These are phyloP conservation scores for Forsythia suspensa DNA, from an alignment of 257 asterid genomes.

Conservation along the genomic window DNA sequence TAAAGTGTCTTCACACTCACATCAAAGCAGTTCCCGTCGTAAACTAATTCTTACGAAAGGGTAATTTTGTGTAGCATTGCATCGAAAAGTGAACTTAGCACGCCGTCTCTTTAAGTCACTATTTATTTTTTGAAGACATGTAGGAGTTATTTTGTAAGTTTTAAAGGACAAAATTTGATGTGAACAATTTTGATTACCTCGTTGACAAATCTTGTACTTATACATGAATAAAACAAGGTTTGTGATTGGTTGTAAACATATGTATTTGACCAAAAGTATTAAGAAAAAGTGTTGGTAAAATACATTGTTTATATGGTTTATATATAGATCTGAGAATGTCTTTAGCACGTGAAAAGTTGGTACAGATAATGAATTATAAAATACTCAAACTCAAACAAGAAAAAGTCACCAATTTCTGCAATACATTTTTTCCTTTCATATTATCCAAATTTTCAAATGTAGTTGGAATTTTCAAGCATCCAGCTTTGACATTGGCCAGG, in stretches of 20 bases:
- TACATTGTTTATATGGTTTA: neutral
- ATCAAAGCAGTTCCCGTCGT: no score
- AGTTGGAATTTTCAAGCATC: neutral
- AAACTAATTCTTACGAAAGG: no score
- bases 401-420: neutral
- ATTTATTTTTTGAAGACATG: no score
- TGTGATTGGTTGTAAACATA: neutral
- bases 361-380: neutral
- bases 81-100: no score
- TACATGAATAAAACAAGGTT: neutral
- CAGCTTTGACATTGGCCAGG: neutral
- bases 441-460: neutral
- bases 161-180: no score
- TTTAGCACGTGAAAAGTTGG: neutral
- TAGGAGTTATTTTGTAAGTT: no score
- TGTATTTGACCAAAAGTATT: neutral
- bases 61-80: no score
- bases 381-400: neutral
- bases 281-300: neutral
- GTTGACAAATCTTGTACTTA: neutral
- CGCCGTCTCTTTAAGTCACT: neutral
- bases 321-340: neutral
- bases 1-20: no score
- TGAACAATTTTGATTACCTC: neutral
- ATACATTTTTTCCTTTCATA: neutral